A percentile compares a stretch with the other conserved stretches of the same genome.
phyloP scores from a whole-genome alignment of 192 early-diverging fungal genomes.

The Backusella macrospora region DNA sequence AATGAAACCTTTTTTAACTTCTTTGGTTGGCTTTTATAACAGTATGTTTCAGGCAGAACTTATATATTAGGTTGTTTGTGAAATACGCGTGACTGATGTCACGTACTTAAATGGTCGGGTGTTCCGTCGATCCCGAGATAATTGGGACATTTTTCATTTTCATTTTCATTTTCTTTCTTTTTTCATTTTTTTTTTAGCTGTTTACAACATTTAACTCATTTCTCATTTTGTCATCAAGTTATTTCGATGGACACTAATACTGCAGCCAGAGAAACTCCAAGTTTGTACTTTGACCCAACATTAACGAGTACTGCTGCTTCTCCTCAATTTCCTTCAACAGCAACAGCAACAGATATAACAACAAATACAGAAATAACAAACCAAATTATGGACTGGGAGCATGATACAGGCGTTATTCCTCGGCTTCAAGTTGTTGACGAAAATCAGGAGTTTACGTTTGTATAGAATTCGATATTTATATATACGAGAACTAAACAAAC shows the following conservation, averaged over 20 bases:
- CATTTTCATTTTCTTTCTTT: neutral
- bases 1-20: neutral
- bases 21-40: neutral
- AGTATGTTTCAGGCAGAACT: conserved; percentile 1
- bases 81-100: conserved; percentile 15
- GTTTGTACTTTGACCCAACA: neutral
- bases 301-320: neutral
- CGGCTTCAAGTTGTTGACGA: conserved; percentile 80
- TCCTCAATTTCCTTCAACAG: neutral
- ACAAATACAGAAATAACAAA: neutral
- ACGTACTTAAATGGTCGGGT: conserved; percentile 3
- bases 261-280: neutral
- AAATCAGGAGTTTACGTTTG: conserved; percentile 79
- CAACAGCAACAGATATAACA: neutral
- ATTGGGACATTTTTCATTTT: neutral
- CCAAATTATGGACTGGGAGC: conserved; percentile 25
- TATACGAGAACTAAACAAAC: neutral
- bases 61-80: neutral
- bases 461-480: neutral
- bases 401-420: conserved; percentile 36
- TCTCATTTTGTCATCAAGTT: neutral
- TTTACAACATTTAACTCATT: too few relatives aligned
- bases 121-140: conserved; percentile 12
- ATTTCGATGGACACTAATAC: neutral
- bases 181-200: neutral